Base-by-base conservation (phyloP, 2,329 filamentous ascomycete genomes). In the Fusarium palustre region DNA sequence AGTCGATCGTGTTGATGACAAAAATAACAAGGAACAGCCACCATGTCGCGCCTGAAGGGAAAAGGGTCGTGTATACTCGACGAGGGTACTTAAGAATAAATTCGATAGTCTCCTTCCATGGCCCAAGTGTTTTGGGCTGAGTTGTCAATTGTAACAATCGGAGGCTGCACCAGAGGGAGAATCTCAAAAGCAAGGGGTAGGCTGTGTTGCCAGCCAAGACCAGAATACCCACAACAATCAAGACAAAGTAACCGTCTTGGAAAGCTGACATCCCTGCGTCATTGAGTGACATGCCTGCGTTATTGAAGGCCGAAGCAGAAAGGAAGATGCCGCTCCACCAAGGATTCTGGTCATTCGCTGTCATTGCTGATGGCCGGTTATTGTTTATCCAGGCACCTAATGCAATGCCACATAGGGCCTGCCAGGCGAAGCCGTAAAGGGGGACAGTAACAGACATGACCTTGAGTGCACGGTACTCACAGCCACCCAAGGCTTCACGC, bases 301-400 rank as follows among this genome's bases (percentile, higher is more conserved):
- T 92, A 78, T 91, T 91, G 77, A 92, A 92, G 0, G 89, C 90
- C 20, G 88, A 90, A 7, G 88, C 85, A 3, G 87, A 87, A 64
- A 90, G 89, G 79, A 92, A 92, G 45, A 88, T 84, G 41, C 90
- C 90, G 4, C 88, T 81, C 89, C 90, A 92, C 87, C 87, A 91
- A 34, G 90, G 86, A 60, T 88, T 87, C 55, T 90, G 82, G 15
- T 85, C 87, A 74, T 91, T 90, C 7, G 75, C 77, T 3, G 78
- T 74, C 1, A 88, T 82, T 6, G 82, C 79, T 11, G 79, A 78
- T 1, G 86, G 79, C 43, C 83, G 82, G 65, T 89, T 83, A 60
- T 80, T 76, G 18, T 82, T 82, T 55, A 91, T 86, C 82, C 87
- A 92, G 18, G 87, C 87, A 12, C 86, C 89, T 12, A 91, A 79